Evolutionary conservation across 192 early-diverging fungal genomes (phyloP), one percentile per base, ranked within the genome.

Genomic region (Coemansia javaensis): DNA sequence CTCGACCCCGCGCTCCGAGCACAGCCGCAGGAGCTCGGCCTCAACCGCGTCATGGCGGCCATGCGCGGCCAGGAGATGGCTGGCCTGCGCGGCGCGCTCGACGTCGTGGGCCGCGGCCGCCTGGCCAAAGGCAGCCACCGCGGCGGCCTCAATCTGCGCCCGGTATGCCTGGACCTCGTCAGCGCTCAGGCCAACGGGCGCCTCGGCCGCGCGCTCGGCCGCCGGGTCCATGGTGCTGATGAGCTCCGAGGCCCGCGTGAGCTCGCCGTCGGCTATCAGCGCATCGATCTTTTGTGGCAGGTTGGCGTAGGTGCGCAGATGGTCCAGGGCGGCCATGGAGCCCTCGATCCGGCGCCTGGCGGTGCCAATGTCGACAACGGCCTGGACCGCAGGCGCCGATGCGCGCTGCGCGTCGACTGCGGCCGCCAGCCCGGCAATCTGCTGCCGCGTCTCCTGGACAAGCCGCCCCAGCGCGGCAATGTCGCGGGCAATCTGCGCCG

Each of bases 401-500:
- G 54, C 41, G 12, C 41, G 22, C 34, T 56, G 69, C 2, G 49
- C 50, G 3, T 60, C 45, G 10, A 57, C 44, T 1, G 53, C 45
- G 16, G 35, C 32, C 0, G 53, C 27, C 23, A 73, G 46, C 31
- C n/a, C 37, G 3, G 47, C 17, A 6, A 61, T 43, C 20, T 51
- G 47, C 10, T 34, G 31, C 46, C 57, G 69, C 10, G 69, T 61
- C 36, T 49, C 53, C 18, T 44, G 36, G 1, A 73, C 63, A 4
- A 60, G 57, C 47, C 47, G 53, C 1, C 39, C 43, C 25, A 73
- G 49, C 0, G 57, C 52, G 3, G 63, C 40, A 17, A 66, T 51
- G 46, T 73, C 69, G 22, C 69, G 69, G 12, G 45, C 37, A 13
- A 66, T 60, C 46, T 65, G 62, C 5, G 62, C 40, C 6, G 49